Evolutionary conservation across 108 stramenopile species (phyloP), one percentile per base, ranked within the genome.

Genomic region (Epithemia pelagica): DNA sequence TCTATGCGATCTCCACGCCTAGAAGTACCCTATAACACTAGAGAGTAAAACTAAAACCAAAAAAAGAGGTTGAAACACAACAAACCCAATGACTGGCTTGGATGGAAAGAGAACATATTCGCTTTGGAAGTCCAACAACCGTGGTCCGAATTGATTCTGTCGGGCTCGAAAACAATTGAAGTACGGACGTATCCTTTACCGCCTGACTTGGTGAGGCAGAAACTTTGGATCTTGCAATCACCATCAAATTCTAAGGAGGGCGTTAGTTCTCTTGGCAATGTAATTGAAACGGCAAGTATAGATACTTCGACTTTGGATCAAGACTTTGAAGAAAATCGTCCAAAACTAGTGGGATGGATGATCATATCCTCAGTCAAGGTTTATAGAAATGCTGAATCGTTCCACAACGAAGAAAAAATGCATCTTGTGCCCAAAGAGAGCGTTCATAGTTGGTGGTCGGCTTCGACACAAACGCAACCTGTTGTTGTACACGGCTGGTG

Each of bases 41-140:
- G n/a, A n/a, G n/a, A 46, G 15, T 46, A 46, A 46, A 46, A 46
- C 5, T 5, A 46, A 15, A 46, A 15, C 5, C 37, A 46, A 46
- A 15, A 46, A 46, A 46, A 46, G 15, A 46, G 15, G 37, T 46
- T 15, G 37, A 15, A 46, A 15, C 37, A 46, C 37, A 5, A 46
- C 15, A 57, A 74, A 30, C 8, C 67, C 27, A 26, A 53, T 25
- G 71, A 66, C 28, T 80, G 79, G 79, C 15, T 30, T 3, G 75
- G 73, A 21, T 82, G 81, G 81, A 28, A 20, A 19, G 22, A 26
- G 1, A 23, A 18, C 21, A n/a, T 23, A 1, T 84, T 84, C 65
- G 86, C 81, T 20, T 74, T 90, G 20, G 91, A 93, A 70, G 72
- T 93, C 65, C 89, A 93, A 74, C 30, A 74, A 1, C 89, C 89